Percentiles rank a stretch among this genome's conserved stretches.
phyloP scores from a whole-genome alignment of 306 rosid genomes.

The Vigna trinervia region DNA sequence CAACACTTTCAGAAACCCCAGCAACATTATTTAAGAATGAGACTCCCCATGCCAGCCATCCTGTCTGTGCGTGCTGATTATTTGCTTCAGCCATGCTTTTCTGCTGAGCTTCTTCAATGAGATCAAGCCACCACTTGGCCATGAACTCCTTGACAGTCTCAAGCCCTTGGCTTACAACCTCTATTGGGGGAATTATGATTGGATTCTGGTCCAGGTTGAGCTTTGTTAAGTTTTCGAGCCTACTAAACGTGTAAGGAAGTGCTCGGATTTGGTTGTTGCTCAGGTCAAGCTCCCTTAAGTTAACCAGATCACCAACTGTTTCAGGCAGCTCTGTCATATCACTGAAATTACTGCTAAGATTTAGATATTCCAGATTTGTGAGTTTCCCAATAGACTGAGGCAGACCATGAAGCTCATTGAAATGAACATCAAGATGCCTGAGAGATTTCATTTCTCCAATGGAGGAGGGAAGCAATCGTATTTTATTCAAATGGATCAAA shows the following conservation, averaged over 20 bases:
- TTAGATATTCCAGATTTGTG: slow-evolving; percentile 58
- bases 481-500: slow-evolving; percentile 53
- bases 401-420: slow-evolving; percentile 63
- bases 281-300: slow-evolving; percentile 57
- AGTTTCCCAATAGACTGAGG: slow-evolving; percentile 57
- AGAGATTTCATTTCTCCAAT: slow-evolving; percentile 65
- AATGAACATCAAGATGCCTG: slow-evolving; percentile 61
- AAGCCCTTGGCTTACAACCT: slow-evolving; percentile 56
- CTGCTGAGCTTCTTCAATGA: slow-evolving; percentile 47
- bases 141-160: slow-evolving; percentile 60
- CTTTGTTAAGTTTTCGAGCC: slow-evolving; percentile 55
- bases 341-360: slow-evolving; percentile 60
- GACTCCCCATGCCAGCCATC: slow-evolving; percentile 62
- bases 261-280: slow-evolving; percentile 64
- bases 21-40: slow-evolving; percentile 52
- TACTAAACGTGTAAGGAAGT: slow-evolving; percentile 53
- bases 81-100: slow-evolving; percentile 46
- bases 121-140: slow-evolving; percentile 51
- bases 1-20: slow-evolving; percentile 51
- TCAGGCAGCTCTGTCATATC: slow-evolving; percentile 61
- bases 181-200: slow-evolving; percentile 48
- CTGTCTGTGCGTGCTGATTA: slow-evolving; percentile 48
- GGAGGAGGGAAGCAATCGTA: slow-evolving; percentile 58
- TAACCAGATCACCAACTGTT: slow-evolving; percentile 54
- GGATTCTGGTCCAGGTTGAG: slow-evolving; percentile 65